Percentiles rank a stretch among this genome's conserved stretches.
Conservation (phyloP, 1,139 yeast species). For the Sugiyamaella grinbergsii region DNA sequence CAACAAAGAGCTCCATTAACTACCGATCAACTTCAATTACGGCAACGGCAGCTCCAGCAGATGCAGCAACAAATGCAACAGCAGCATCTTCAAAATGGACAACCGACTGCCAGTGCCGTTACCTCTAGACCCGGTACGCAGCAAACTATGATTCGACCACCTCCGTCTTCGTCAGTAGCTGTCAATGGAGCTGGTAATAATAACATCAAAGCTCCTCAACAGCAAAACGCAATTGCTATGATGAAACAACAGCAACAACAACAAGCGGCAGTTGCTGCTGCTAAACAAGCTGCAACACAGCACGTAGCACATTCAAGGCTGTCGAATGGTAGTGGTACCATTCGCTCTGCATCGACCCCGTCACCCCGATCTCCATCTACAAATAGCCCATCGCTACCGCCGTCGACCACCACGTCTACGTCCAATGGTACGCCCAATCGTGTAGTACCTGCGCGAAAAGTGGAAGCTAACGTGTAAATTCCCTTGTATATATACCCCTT, state of each 20-base stretch:
- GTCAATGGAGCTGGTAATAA: neutral
- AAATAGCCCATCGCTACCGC: slow-evolving; percentile 4
- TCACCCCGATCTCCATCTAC: slow-evolving; percentile 15
- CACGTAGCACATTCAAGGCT: neutral
- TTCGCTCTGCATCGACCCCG: slow-evolving; percentile 9
- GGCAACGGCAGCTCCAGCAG: slow-evolving; percentile 20
- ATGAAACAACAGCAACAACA: slow-evolving; percentile 12
- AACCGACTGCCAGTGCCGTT: slow-evolving; percentile 21
- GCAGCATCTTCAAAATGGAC: slow-evolving; percentile 22
- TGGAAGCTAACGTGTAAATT: slow-evolving; percentile 21
- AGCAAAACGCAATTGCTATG: slow-evolving; percentile 8
- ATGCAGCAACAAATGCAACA: slow-evolving; percentile 27
- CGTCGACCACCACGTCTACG: slow-evolving; percentile 1
- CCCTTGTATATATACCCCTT: slow-evolving; percentile 11
- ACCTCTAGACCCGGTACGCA: slow-evolving; percentile 20
- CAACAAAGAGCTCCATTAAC: slow-evolving; percentile 9
- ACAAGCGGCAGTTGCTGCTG: slow-evolving; percentile 2
- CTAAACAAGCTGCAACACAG: neutral
- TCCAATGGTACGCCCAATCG: slow-evolving; percentile 10
- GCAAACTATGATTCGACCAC: slow-evolving; percentile 31
- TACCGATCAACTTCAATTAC: slow-evolving; percentile 14
- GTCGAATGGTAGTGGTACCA: neutral
- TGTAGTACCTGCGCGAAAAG: slow-evolving; percentile 19
- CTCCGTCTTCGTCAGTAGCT: slow-evolving; percentile 18
- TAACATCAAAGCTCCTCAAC: slow-evolving; percentile 3